A percentile compares a stretch with the other conserved stretches of the same genome.
Conservation (phyloP, 179 eudicot species). For the Silene vulgaris region DNA sequence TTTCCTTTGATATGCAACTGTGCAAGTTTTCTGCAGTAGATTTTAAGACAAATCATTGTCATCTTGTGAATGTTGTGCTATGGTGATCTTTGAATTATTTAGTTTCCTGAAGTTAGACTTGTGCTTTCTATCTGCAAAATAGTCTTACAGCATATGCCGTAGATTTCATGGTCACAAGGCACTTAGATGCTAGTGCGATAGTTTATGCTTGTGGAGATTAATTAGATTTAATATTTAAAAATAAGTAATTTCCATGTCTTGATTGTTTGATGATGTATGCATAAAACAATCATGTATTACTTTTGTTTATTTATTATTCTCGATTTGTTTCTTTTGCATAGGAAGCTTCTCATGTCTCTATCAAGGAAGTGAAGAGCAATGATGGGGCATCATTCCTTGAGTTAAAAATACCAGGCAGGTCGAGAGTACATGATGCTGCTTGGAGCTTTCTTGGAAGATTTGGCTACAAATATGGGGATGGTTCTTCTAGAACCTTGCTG, state of each 20-base stretch:
- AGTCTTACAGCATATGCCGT: neutral
- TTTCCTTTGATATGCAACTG: neutral
- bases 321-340: constrained; percentile 23
- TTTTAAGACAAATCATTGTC: neutral
- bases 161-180: neutral
- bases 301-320: neutral
- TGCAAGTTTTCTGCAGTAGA: constrained; percentile 1
- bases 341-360: constrained; percentile 66
- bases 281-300: neutral
- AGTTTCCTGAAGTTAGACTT: neutral
- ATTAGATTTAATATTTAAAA: no score
- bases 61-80: neutral
- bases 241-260: neutral
- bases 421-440: constrained; percentile 33
- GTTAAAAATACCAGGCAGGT: constrained; percentile 55
- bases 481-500: constrained; percentile 59
- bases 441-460: constrained; percentile 75
- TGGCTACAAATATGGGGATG: constrained; percentile 74
- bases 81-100: neutral
- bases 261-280: neutral
- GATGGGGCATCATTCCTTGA: constrained; percentile 73
- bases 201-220: neutral
- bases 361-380: constrained; percentile 50
- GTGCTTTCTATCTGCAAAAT: neutral
- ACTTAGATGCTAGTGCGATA: neutral